Percentiles rank a stretch among this genome's conserved stretches.
Evolutionary conservation across 2,329 filamentous ascomycete species (phyloP).

Genomic region (Raffaelea albimanens): DNA sequence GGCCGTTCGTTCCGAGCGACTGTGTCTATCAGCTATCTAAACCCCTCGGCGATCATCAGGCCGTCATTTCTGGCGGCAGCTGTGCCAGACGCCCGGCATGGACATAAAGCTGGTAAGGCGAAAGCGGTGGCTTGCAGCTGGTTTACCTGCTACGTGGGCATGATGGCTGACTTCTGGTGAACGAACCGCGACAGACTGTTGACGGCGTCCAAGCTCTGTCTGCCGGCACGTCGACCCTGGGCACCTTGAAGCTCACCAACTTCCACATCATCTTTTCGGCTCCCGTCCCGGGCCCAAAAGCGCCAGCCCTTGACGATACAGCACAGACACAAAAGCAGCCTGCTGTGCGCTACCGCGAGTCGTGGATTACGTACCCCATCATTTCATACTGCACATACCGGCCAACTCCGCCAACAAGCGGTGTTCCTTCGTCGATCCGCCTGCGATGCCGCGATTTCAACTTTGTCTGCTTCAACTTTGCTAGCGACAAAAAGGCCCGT

Average conservation of each 20-base stretch:
- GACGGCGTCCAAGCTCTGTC: conserved; percentile 54
- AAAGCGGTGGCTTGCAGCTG: not conserved
- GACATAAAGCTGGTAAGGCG: conserved; percentile 15
- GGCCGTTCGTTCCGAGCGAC: not conserved
- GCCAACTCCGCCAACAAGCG: conserved; percentile 59
- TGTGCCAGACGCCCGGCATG: conserved; percentile 10
- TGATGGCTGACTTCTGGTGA: not conserved
- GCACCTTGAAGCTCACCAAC: conserved; percentile 51
- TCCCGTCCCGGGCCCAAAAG: conserved; percentile 24
- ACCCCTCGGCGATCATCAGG: too few relatives aligned
- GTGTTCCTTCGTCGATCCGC: conserved; percentile 71
- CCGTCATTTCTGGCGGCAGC: not conserved
- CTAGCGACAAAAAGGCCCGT: conserved; percentile 61
- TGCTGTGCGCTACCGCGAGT: conserved; percentile 42
- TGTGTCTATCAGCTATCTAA: not conserved
- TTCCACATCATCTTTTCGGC: conserved; percentile 50
- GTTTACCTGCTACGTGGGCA: not conserved
- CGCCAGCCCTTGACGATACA: conserved; percentile 13
- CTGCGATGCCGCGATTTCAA: conserved; percentile 88
- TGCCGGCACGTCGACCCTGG: conserved; percentile 45
- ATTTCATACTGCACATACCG: conserved; percentile 73
- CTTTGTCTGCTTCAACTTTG: conserved; percentile 85
- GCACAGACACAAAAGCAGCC: conserved; percentile 11
- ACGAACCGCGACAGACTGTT: conserved; percentile 27
- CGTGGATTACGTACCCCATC: conserved; percentile 93